These are phyloP conservation scores for Fusarium mundagurra DNA, from an alignment of 2,329 filamentous ascomycete genomes.

Conservation along the genomic window DNA sequence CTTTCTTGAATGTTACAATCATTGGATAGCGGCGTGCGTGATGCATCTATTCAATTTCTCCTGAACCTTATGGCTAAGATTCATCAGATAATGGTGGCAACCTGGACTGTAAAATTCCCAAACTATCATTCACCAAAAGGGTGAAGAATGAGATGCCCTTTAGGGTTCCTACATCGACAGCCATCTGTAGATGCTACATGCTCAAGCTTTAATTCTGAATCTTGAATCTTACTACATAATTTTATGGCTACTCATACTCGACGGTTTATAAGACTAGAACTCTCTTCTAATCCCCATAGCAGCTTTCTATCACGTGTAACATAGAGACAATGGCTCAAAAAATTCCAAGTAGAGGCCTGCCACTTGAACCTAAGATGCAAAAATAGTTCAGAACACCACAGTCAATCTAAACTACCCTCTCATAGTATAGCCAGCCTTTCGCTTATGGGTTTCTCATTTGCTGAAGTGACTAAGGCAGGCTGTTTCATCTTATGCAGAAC, in stretches of 20 bases:
- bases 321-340: fast-evolving
- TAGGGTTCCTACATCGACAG: fast-evolving
- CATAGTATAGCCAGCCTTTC: not conserved
- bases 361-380: fast-evolving
- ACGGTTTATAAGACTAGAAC: fast-evolving
- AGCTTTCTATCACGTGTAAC: not conserved
- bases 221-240: too few species aligned
- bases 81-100: not conserved
- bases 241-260: not conserved
- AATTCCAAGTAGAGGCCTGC: too few species aligned
- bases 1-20: not conserved
- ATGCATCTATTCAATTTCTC: not conserved
- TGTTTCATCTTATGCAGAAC: fast-evolving
- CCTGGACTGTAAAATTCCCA: not conserved
- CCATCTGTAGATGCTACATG: not conserved
- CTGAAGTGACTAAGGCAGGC: too few species aligned
- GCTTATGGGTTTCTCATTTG: fast-evolving
- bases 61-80: not conserved
- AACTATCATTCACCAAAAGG: fast-evolving
- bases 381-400: not conserved
- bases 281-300: fast-evolving
- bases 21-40: not conserved
- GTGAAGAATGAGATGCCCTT: not conserved
- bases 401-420: not conserved
- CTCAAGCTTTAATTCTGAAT: not conserved